These are phyloP conservation scores for Tulasnella calospora DNA, from an alignment of 768 basidiomycete species.

Conservation along the genomic window DNA sequence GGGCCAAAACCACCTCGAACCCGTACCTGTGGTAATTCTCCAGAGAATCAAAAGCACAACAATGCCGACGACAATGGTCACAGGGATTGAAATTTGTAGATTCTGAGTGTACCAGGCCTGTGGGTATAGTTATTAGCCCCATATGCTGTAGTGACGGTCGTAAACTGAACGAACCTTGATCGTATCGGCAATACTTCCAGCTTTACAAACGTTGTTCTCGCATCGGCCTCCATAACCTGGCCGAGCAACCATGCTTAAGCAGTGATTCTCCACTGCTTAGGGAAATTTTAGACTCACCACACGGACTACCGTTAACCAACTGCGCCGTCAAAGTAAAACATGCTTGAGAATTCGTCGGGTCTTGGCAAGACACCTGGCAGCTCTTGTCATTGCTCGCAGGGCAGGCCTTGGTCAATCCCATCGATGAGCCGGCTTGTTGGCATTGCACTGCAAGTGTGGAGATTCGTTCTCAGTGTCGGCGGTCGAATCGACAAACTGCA, in stretches of 20 bases:
- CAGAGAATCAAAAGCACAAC: constrained; percentile 56
- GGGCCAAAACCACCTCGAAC: not conserved
- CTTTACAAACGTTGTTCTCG: constrained; percentile 53
- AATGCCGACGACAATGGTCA: constrained; percentile 66
- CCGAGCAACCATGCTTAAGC: not conserved
- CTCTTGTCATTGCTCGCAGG: constrained; percentile 56
- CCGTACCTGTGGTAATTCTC: constrained; percentile 37
- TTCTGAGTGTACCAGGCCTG: constrained; percentile 73
- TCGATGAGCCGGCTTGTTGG: constrained; percentile 61
- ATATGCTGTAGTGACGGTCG: not conserved
- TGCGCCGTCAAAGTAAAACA: constrained; percentile 67
- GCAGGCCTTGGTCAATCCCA: constrained; percentile 64
- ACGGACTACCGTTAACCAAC: constrained; percentile 77
- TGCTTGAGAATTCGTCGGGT: constrained; percentile 53
- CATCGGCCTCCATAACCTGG: constrained; percentile 69
- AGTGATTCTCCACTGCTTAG: not conserved
- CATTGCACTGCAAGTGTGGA: constrained; percentile 58
- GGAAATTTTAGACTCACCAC: constrained; percentile 33
- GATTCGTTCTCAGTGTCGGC: constrained; percentile 18
- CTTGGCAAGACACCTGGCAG: constrained; percentile 77
- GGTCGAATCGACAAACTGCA: constrained; percentile 4
- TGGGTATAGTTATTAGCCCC: not conserved
- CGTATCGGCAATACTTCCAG: constrained; percentile 54
- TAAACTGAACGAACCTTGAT: constrained; percentile 48
- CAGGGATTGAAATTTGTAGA: constrained; percentile 72